A percentile compares a stretch with the other conserved stretches of the same genome.
Conservation (phyloP, 1,139 yeast genomes). For the Kluyveromyces marxianus region DNA sequence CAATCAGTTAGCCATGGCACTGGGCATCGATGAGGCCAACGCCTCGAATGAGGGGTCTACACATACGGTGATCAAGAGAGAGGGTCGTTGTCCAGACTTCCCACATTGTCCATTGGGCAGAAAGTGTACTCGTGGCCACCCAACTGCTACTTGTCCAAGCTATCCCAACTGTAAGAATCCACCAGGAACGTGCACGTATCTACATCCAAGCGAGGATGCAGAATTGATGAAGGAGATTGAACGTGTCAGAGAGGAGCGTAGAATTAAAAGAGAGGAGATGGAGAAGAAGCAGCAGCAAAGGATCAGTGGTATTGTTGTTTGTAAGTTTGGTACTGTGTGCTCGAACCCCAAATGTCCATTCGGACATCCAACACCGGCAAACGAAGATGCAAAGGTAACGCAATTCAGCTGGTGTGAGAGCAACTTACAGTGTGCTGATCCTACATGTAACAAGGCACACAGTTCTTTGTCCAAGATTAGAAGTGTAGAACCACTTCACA, state of each 20-base stretch:
- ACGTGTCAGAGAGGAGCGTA: slow-evolving; percentile 47
- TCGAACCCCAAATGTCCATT: slow-evolving; percentile 73
- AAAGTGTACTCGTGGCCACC: slow-evolving; percentile 71
- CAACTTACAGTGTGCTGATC: slow-evolving; percentile 56
- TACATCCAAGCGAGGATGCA: slow-evolving; percentile 82
- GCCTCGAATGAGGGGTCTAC: slow-evolving; percentile 11
- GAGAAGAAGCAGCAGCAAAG: slow-evolving; percentile 32
- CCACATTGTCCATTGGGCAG: slow-evolving; percentile 63
- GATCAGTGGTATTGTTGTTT: slow-evolving; percentile 43
- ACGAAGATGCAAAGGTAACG: slow-evolving; percentile 60
- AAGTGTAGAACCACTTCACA: slow-evolving; percentile 27
- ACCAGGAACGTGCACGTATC: slow-evolving; percentile 72
- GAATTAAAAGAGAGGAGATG: slow-evolving; percentile 35
- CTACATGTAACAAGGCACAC: slow-evolving; percentile 64
- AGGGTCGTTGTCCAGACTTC: slow-evolving; percentile 67
- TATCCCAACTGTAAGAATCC: slow-evolving; percentile 74
- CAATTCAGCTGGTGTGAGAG: slow-evolving; percentile 70
- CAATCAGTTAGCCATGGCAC: slow-evolving; percentile 29
- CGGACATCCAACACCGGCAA: slow-evolving; percentile 89
- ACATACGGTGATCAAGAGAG: slow-evolving; percentile 34
- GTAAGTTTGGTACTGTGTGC: slow-evolving; percentile 72
- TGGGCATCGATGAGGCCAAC: slow-evolving; percentile 23
- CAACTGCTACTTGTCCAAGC: slow-evolving; percentile 66
- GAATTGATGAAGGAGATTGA: slow-evolving; percentile 60
- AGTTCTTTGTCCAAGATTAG: slow-evolving; percentile 51